Conservation (phyloP, 2,329 filamentous ascomycete species). For the Aaosphaeria pasadenensis region DNA sequence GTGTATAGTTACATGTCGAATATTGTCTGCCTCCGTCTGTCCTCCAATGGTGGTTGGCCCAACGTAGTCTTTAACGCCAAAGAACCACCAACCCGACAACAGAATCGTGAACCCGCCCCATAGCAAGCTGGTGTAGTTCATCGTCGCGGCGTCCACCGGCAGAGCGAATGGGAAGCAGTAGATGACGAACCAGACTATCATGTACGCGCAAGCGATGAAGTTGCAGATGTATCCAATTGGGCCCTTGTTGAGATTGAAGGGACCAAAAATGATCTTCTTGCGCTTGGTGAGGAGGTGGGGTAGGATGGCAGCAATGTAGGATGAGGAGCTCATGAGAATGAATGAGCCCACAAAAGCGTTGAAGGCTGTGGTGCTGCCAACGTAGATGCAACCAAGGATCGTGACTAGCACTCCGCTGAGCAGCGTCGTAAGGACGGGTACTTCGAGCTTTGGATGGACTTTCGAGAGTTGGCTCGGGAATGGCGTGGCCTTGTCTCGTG, state of each 20-base stretch:
- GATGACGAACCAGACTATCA: constrained; percentile 35
- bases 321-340: constrained; percentile 32
- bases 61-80: neutral
- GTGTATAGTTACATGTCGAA: too few species aligned
- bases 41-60: neutral
- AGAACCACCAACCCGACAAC: neutral
- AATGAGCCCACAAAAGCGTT: constrained; percentile 35
- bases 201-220: constrained; percentile 25
- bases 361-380: constrained; percentile 32
- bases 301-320: constrained; percentile 34
- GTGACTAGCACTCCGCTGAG: constrained; percentile 25
- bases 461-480: constrained; percentile 52
- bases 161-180: constrained; percentile 34
- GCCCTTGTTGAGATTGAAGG: constrained; percentile 29
- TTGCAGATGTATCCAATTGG: constrained; percentile 27
- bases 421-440: neutral
- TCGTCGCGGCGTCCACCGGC: constrained; percentile 11
- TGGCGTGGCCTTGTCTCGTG: constrained; percentile 61
- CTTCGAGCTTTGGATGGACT: constrained; percentile 44
- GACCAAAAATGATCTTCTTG: constrained; percentile 25
- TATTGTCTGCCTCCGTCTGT: neutral
- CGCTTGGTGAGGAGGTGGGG: constrained; percentile 31
- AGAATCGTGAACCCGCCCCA: constrained; percentile 2
- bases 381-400: constrained; percentile 32
- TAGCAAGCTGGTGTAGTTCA: constrained; percentile 6